A percentile compares a stretch with the other conserved stretches of the same genome.
phyloP scores from a whole-genome alignment of 2,329 filamentous ascomycete genomes.

The Fusarium siculi region DNA sequence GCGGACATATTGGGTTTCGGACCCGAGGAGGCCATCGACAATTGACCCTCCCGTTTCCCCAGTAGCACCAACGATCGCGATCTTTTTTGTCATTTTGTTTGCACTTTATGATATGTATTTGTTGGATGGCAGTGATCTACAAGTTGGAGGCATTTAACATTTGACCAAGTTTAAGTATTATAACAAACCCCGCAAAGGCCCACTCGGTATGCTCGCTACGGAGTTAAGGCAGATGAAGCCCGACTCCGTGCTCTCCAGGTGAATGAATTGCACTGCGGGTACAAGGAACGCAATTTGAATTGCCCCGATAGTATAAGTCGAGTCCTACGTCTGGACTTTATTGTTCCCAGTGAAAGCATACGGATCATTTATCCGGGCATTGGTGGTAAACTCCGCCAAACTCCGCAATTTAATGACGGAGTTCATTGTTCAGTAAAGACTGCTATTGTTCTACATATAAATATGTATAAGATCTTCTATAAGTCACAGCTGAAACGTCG shows the following conservation, averaged over 20 bases:
- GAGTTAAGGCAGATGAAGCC: not conserved
- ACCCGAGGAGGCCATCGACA: conserved; percentile 51
- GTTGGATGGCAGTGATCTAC: not conserved
- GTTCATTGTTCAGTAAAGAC: not conserved
- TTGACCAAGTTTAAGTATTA: not conserved
- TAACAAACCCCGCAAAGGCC: not conserved
- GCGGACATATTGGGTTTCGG: conserved; percentile 43
- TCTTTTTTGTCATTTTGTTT: conserved; percentile 21
- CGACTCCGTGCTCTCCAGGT: not conserved
- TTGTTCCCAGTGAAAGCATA: rapidly evolving
- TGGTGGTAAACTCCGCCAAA: not conserved
- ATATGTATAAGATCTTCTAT: rapidly evolving
- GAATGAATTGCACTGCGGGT: not conserved
- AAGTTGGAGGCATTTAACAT: not conserved
- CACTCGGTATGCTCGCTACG: not conserved
- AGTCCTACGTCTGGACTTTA: no score
- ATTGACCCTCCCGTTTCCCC: conserved; percentile 55
- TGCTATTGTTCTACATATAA: rapidly evolving
- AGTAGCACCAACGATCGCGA: conserved; percentile 54
- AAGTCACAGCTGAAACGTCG: rapidly evolving
- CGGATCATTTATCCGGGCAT: rapidly evolving
- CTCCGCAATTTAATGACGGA: not conserved
- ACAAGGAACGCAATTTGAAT: not conserved
- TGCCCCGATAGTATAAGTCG: not conserved
- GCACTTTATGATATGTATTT: not conserved